These are phyloP conservation scores for Pichia membranifaciens DNA, from an alignment of 805 yeast species.

Conservation along the genomic window DNA sequence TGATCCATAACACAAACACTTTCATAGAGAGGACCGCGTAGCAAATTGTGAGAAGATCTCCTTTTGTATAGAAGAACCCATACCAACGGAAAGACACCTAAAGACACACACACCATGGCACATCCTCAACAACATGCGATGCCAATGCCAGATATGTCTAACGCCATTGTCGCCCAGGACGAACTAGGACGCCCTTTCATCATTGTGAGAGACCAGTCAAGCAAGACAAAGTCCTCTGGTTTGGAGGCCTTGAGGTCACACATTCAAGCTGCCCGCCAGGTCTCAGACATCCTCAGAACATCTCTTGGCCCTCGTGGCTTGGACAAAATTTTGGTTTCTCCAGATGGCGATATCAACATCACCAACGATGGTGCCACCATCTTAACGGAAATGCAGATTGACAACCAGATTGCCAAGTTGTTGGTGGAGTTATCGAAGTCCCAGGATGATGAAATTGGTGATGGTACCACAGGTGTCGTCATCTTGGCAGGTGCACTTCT, in stretches of 20 bases:
- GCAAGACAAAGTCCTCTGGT: conserved; percentile 58
- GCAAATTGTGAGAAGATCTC: too few species aligned
- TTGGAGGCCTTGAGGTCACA: conserved; percentile 81
- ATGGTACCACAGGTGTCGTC: conserved; percentile 98
- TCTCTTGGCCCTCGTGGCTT: conserved; percentile 98
- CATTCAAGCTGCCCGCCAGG: conserved; percentile 91
- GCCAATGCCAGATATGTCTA: conserved; percentile 86
- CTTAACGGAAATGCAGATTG: conserved; percentile 90
- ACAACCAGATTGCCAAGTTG: conserved; percentile 91
- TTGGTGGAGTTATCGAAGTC: conserved; percentile 89
- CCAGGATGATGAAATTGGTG: conserved; percentile 98
- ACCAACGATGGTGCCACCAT: conserved; percentile 99
- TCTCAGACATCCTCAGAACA: conserved; percentile 84
- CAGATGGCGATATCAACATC: conserved; percentile 96
- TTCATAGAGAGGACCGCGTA: too few species aligned
- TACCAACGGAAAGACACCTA: too few species aligned
- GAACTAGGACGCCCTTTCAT: conserved; percentile 99
- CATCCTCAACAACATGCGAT: conserved; percentile 23
- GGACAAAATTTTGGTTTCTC: conserved; percentile 90
- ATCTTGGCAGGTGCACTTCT: conserved; percentile 91
- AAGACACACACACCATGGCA: conserved; percentile 7
- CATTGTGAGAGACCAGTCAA: conserved; percentile 77
- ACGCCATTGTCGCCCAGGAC: conserved; percentile 98
- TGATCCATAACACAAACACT: too few species aligned
- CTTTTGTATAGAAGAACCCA: too few species aligned